Conservation (phyloP, 371 early-diverging fungal species). For the Phascolomyces articulosus region DNA sequence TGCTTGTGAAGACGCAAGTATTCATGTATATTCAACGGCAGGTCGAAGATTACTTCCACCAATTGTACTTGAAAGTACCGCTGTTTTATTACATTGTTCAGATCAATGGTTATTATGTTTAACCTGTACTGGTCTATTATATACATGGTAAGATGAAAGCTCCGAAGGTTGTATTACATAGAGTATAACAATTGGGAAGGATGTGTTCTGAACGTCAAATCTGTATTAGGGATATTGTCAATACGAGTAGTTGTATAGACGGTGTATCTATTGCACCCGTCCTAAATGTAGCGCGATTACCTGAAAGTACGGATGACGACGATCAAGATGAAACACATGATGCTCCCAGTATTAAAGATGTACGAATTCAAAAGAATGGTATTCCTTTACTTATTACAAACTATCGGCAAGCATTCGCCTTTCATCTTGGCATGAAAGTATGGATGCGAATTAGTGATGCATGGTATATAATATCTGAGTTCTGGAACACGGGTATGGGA, state of each 20-base stretch:
- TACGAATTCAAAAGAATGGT: slow-evolving; percentile 67
- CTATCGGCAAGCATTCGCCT: slow-evolving; percentile 74
- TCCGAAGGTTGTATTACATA: too few relatives aligned
- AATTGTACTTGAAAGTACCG: slow-evolving; percentile 68
- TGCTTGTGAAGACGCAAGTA: slow-evolving; percentile 71
- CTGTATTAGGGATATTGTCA: slow-evolving; percentile 66
- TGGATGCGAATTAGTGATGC: slow-evolving; percentile 80
- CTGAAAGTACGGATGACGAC: slow-evolving; percentile 11
- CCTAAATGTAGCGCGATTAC: slow-evolving; percentile 45
- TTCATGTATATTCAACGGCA: slow-evolving; percentile 68
- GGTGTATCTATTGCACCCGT: slow-evolving; percentile 64
- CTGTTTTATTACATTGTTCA: slow-evolving; percentile 60
- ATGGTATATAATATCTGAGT: slow-evolving; percentile 60
- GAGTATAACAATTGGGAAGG: neutral
- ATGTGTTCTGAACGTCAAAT: too few relatives aligned
- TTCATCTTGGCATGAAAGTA: slow-evolving; percentile 65
- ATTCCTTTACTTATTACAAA: slow-evolving; percentile 74
- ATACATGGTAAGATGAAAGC: slow-evolving; percentile 70
- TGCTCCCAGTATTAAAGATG: slow-evolving; percentile 60
- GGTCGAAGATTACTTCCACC: slow-evolving; percentile 76
- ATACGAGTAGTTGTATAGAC: slow-evolving; percentile 45
- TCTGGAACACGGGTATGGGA: slow-evolving; percentile 42
- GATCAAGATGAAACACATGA: slow-evolving; percentile 26
- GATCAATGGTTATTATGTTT: slow-evolving; percentile 67
- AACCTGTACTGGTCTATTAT: slow-evolving; percentile 63